Evolutionary conservation across 768 basidiomycete genomes (phyloP).

Genomic region (Rhizopogon vesiculosus): DNA sequence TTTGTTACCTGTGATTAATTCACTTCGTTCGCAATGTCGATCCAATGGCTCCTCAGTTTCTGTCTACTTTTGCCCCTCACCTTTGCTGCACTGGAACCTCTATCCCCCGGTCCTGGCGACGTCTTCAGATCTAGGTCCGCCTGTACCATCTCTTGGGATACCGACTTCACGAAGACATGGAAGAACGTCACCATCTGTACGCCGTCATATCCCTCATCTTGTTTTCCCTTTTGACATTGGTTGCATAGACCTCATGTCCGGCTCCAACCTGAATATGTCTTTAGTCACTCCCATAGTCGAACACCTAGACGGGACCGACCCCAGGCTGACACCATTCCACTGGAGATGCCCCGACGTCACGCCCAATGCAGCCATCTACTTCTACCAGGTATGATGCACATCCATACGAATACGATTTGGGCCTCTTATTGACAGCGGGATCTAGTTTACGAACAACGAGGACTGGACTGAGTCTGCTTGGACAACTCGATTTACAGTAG

Average conservation of each 20-base stretch:
- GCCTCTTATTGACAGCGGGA: neutral
- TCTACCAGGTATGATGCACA: constrained; percentile 29
- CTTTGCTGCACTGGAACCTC: constrained; percentile 22
- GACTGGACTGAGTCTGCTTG: constrained; percentile 20
- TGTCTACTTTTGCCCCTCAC: constrained; percentile 6
- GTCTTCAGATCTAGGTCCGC: constrained; percentile 26
- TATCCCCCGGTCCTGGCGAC: constrained; percentile 35
- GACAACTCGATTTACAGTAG: constrained; percentile 37
- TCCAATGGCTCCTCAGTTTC: neutral
- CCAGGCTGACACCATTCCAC: constrained; percentile 22
- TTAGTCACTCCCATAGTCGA: constrained; percentile 23
- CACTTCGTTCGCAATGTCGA: constrained; percentile 1
- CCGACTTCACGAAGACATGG: constrained; percentile 28
- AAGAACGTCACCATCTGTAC: constrained; percentile 33
- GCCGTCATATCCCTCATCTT: constrained; percentile 1
- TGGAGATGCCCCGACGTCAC: constrained; percentile 35
- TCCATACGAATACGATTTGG: neutral
- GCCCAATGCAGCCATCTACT: constrained; percentile 35
- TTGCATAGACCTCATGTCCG: constrained; percentile 33
- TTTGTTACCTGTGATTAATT: neutral
- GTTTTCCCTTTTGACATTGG: neutral
- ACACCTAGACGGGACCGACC: constrained; percentile 29
- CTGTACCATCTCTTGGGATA: constrained; percentile 31
- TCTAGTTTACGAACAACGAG: constrained; percentile 27
- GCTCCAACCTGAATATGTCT: constrained; percentile 32